A percentile compares a stretch with the other conserved stretches of the same genome.
phyloP scores from a whole-genome alignment of 2,329 filamentous ascomycete genomes.

The Chaetomium sp. region DNA sequence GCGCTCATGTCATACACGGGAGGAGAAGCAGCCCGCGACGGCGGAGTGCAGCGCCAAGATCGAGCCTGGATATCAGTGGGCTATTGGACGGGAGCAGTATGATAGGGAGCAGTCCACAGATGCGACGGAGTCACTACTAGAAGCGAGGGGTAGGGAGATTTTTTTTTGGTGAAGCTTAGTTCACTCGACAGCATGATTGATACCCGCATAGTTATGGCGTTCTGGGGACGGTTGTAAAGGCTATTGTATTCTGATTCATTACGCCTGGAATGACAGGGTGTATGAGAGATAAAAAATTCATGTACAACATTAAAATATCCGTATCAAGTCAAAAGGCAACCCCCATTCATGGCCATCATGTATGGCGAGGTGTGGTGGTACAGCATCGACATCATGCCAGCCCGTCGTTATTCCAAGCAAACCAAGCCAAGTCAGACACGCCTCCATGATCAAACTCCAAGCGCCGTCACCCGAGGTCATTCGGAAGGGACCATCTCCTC shows the following conservation, averaged over 20 bases:
- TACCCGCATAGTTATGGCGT: constrained; percentile 10
- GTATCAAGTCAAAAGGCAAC: constrained; percentile 4
- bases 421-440: constrained; percentile 8
- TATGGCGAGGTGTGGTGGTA: background rate
- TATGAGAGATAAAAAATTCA: background rate
- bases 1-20: constrained; percentile 12
- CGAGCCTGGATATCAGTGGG: constrained; percentile 52
- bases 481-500: background rate
- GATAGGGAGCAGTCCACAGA: constrained; percentile 48
- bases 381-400: constrained; percentile 1
- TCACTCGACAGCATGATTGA: constrained; percentile 2
- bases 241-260: background rate
- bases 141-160: too few species aligned
- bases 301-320: constrained; percentile 12
- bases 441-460: constrained; percentile 10
- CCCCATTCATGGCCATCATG: constrained; percentile 6
- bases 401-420: background rate
- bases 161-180: background rate
- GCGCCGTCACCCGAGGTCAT: background rate
- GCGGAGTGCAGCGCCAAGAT: constrained; percentile 33
- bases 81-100: constrained; percentile 53
- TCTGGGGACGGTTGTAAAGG: background rate
- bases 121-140: constrained; percentile 30
- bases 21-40: constrained; percentile 13
- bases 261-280: background rate